A percentile compares a stretch with the other conserved stretches of the same genome.
Conservation (phyloP, 805 yeast genomes). For the Lipomyces spencermartinsiae region DNA sequence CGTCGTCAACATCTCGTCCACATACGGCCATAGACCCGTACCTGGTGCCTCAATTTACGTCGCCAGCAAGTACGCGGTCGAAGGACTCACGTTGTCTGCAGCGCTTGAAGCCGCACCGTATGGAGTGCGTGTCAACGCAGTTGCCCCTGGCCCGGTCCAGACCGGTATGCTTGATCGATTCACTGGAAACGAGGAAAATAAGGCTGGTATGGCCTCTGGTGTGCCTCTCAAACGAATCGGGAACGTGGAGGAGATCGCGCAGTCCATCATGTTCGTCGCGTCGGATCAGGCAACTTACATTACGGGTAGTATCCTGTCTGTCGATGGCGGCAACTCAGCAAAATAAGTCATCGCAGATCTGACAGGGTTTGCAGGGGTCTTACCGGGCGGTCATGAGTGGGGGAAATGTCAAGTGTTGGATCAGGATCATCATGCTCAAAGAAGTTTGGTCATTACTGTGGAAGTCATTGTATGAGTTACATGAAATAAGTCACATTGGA, state of each 20-base stretch:
- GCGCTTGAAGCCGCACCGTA: conserved; percentile 22
- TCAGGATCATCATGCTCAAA: too few species aligned
- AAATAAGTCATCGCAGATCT: background rate
- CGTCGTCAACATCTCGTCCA: conserved; percentile 17
- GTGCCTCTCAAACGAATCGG: conserved; percentile 8
- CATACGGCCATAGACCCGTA: conserved; percentile 13
- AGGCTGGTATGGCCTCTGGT: background rate
- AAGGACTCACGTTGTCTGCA: conserved; percentile 20
- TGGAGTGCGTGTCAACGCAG: conserved; percentile 28
- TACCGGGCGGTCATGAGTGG: too few species aligned
- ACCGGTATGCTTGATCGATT: conserved; percentile 18
- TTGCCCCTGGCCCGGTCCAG: conserved; percentile 24
- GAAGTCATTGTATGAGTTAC: too few species aligned
- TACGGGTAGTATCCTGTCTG: background rate
- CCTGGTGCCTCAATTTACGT: conserved; percentile 21
- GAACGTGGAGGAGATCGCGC: conserved; percentile 1
- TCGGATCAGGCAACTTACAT: conserved; percentile 5
- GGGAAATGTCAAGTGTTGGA: too few species aligned
- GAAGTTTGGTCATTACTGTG: too few species aligned
- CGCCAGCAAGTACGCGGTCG: conserved; percentile 23
- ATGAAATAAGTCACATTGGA: too few species aligned
- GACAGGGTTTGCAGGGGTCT: too few species aligned
- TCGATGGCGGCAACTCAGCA: conserved; percentile 2
- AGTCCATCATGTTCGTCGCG: conserved; percentile 1
- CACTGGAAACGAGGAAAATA: conserved; percentile 6